A percentile compares a stretch with the other conserved stretches of the same genome.
Conservation (phyloP, 148 eudicot species). For the Chenopodium quinoa region DNA sequence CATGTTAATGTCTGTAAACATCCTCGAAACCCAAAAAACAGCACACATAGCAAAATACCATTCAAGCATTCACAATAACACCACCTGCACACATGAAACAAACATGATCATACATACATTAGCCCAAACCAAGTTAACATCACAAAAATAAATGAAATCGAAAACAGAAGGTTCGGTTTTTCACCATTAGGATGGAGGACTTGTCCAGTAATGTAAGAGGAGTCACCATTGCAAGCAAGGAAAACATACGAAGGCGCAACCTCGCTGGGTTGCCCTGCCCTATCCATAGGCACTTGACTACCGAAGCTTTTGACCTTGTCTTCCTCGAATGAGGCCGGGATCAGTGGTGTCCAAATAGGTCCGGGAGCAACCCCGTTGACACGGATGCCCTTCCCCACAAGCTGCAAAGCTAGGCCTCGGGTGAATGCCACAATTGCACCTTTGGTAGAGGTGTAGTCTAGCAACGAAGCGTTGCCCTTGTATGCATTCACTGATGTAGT, state of each 20-base stretch:
- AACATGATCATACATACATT: neutral
- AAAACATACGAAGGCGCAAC: slow-evolving; percentile 73
- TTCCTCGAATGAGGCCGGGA: slow-evolving; percentile 60
- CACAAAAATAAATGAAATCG: neutral
- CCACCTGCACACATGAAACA: slow-evolving; percentile 25
- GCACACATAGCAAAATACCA: neutral
- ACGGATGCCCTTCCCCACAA: slow-evolving; percentile 53
- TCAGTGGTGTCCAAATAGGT: slow-evolving; percentile 80
- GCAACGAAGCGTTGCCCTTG: slow-evolving; percentile 49
- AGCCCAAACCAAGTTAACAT: neutral
- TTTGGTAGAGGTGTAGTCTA: slow-evolving; percentile 74
- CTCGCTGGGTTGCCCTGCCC: slow-evolving; percentile 83
- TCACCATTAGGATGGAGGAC: slow-evolving; percentile 77
- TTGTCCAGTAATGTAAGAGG: slow-evolving; percentile 77
- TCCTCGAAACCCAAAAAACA: neutral
- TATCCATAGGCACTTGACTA: slow-evolving; percentile 62
- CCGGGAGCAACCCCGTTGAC: slow-evolving; percentile 81
- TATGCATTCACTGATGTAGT: slow-evolving; percentile 70
- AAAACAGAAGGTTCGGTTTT: neutral
- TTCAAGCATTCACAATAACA: slow-evolving; percentile 18
- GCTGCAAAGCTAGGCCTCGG: slow-evolving; percentile 62
- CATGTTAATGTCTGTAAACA: neutral
- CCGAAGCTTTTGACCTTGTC: slow-evolving; percentile 56
- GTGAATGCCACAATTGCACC: slow-evolving; percentile 80
- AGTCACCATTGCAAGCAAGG: slow-evolving; percentile 61